phyloP scores from a whole-genome alignment of 2,329 filamentous ascomycete genomes.

The Arthrobotrys megalospora region DNA sequence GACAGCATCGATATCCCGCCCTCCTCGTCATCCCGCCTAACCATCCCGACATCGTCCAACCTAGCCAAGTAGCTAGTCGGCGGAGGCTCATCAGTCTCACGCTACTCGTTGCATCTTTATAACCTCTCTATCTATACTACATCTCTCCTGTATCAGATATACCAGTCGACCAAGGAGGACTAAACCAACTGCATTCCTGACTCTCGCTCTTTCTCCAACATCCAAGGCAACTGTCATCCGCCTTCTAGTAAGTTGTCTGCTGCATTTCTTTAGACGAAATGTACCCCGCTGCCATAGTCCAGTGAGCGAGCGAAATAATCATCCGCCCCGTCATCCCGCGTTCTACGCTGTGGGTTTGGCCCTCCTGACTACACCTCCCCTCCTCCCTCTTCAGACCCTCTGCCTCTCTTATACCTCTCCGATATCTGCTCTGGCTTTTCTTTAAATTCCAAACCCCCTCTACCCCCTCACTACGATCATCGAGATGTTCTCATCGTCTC shows the following conservation, averaged over 20 bases:
- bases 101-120: slow-evolving; percentile 9
- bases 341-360: slow-evolving; percentile 17
- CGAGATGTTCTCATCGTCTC: slow-evolving; percentile 13
- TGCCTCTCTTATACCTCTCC: background rate
- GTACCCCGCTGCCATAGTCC: slow-evolving; percentile 23
- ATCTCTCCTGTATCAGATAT: slow-evolving; percentile 22
- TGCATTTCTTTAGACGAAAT: slow-evolving; percentile 13
- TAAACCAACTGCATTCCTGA: slow-evolving; percentile 6
- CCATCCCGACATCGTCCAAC: slow-evolving; percentile 16
- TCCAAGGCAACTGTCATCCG: slow-evolving; percentile 11
- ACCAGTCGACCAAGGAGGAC: slow-evolving; percentile 17
- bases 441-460: background rate
- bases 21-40: background rate
- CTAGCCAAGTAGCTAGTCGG: background rate
- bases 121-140: slow-evolving; percentile 8
- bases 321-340: slow-evolving; percentile 35
- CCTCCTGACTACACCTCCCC: slow-evolving; percentile 29
- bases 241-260: slow-evolving; percentile 23
- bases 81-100: slow-evolving; percentile 6
- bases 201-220: slow-evolving; percentile 20
- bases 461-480: slow-evolving; percentile 15
- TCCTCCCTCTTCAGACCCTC: background rate
- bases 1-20: slow-evolving; percentile 19
- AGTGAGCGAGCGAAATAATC: slow-evolving; percentile 45
- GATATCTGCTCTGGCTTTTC: background rate